Conservation (phyloP, 345 rosid genomes). For the Atalantia buxifolia region DNA sequence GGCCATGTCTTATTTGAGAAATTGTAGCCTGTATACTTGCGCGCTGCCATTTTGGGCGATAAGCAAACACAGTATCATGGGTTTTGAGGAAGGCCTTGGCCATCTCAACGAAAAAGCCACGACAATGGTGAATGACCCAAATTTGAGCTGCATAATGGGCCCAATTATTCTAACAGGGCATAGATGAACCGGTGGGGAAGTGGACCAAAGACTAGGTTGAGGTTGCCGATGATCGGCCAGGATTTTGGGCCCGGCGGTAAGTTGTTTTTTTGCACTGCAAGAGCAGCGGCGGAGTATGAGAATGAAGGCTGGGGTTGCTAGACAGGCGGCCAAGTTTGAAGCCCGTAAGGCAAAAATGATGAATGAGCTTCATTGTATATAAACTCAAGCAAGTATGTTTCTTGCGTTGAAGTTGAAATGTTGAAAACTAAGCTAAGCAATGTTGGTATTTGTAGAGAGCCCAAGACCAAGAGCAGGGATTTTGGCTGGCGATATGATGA, state of each 20-base stretch:
- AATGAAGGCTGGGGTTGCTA: slow-evolving; percentile 30
- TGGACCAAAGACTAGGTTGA: slow-evolving; percentile 44
- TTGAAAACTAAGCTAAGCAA: too few relatives aligned
- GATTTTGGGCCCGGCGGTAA: slow-evolving; percentile 57
- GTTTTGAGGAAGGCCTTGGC: slow-evolving; percentile 49
- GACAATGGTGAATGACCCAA: too few relatives aligned
- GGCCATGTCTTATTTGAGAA: too few relatives aligned
- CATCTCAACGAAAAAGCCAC: too few relatives aligned
- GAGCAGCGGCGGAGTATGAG: slow-evolving; percentile 23
- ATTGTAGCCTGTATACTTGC: too few relatives aligned
- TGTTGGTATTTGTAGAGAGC: too few relatives aligned
- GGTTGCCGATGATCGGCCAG: slow-evolving; percentile 71
- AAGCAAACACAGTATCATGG: slow-evolving; percentile 41
- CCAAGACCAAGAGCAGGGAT: too few relatives aligned
- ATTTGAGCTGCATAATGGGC: slow-evolving; percentile 38
- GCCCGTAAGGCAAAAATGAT: slow-evolving; percentile 9
- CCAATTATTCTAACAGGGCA: slow-evolving; percentile 46
- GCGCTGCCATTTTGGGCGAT: slow-evolving; percentile 46
- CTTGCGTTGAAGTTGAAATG: too few relatives aligned
- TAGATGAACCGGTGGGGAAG: slow-evolving; percentile 65
- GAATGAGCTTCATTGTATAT: slow-evolving; percentile 11
- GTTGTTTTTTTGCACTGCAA: slow-evolving; percentile 22
- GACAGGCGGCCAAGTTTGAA: slow-evolving; percentile 17
- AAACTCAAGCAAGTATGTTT: too few relatives aligned
- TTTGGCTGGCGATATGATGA: too few relatives aligned